phyloP scores from a whole-genome alignment of 306 rosid species.

The Cucumis melo region DNA sequence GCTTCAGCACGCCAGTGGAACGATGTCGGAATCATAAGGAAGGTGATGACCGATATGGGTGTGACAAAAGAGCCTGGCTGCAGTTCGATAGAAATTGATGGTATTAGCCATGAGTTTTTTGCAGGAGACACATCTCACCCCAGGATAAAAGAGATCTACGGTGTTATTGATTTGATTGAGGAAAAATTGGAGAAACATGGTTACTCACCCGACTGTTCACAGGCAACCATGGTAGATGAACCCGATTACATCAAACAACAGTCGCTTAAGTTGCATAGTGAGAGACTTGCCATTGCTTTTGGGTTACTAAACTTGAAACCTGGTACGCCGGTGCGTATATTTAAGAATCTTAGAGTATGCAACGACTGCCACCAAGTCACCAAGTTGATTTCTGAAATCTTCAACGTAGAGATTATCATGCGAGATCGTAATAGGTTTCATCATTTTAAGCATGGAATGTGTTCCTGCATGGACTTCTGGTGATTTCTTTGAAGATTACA shows the following conservation, averaged over 20 bases:
- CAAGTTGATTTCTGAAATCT: conserved; percentile 42
- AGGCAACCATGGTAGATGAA: conserved; percentile 42
- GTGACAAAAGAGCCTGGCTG: conserved; percentile 64
- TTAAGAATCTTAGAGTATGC: conserved; percentile 42
- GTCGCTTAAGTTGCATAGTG: conserved; percentile 49
- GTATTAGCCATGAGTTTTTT: conserved; percentile 55
- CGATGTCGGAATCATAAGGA: conserved; percentile 54
- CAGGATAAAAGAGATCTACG: conserved; percentile 27
- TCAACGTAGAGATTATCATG: conserved; percentile 48
- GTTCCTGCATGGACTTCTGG: conserved; percentile 77
- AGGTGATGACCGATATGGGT: conserved; percentile 50
- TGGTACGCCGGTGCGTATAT: conserved; percentile 41
- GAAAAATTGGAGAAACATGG: conserved; percentile 33
- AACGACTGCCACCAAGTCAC: conserved; percentile 53
- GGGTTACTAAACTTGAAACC: conserved; percentile 43
- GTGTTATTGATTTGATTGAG: conserved; percentile 25
- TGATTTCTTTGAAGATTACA: conserved; percentile 6
- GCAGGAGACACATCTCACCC: conserved; percentile 71
- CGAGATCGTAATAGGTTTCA: conserved; percentile 67
- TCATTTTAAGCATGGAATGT: conserved; percentile 47
- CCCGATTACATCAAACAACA: conserved; percentile 23
- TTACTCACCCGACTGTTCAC: conserved; percentile 39
- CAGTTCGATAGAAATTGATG: conserved; percentile 54
- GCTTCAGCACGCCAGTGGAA: conserved; percentile 66
- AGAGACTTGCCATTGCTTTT: conserved; percentile 64